Conservation (phyloP, 129 eudicot genomes). For the Ambrosia trifida region DNA sequence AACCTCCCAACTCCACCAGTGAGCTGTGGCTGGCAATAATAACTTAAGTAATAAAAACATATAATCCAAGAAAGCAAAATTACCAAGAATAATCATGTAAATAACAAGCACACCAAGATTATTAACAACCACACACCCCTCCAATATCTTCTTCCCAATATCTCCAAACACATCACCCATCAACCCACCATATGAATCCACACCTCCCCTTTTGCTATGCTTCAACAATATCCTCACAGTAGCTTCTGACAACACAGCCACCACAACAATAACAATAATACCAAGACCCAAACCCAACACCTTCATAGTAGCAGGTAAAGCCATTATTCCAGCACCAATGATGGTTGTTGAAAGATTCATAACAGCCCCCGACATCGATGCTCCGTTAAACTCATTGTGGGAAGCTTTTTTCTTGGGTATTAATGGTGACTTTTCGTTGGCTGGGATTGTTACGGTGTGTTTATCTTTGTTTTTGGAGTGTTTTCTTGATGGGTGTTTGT, state of each 20-base stretch:
- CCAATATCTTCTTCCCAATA: constrained; percentile 48
- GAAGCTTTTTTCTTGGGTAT: constrained; percentile 39
- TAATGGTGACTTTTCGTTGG: constrained; percentile 48
- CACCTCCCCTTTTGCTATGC: constrained; percentile 38
- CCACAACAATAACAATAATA: constrained; percentile 47
- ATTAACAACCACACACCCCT: constrained; percentile 61
- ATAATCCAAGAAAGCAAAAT: not conserved
- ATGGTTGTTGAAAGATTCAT: constrained; percentile 88
- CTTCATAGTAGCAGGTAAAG: constrained; percentile 87
- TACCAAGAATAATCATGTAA: constrained; percentile 89
- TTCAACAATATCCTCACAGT: constrained; percentile 54
- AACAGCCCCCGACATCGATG: constrained; percentile 70
- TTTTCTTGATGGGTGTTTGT: constrained; percentile 48
- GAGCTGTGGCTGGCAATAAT: no score
- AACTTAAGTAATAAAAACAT: no score
- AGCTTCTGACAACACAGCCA: constrained; percentile 55
- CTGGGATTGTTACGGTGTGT: constrained; percentile 33
- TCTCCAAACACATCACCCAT: constrained; percentile 80
- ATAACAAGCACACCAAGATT: constrained; percentile 65
- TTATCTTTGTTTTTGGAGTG: constrained; percentile 42
- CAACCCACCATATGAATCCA: constrained; percentile 56
- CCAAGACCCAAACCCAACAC: constrained; percentile 72
- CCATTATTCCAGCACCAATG: constrained; percentile 93
- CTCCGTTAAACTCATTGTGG: constrained; percentile 58
- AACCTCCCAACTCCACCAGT: no score